Evolutionary conservation across 208 protist species (phyloP).

Genomic region (Kentomonas sorsogonicus): DNA sequence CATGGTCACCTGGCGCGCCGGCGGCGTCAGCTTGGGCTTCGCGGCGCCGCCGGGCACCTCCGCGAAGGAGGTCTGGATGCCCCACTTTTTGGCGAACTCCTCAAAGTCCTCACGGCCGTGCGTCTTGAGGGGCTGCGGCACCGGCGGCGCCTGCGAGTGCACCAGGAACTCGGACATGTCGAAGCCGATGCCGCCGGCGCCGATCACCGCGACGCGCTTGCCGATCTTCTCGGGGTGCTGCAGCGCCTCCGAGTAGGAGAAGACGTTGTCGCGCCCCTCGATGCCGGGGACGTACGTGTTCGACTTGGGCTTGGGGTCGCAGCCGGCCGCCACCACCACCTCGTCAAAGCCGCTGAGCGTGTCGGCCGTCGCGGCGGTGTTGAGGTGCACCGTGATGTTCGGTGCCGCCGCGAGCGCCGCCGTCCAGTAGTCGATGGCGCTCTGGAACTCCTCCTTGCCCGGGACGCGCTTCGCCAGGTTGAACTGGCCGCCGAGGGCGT

Average conservation of each 20-base stretch:
- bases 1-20: slow-evolving; percentile 41
- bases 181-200: slow-evolving; percentile 91
- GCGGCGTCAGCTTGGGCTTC: slow-evolving; percentile 14
- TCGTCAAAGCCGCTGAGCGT: slow-evolving; percentile 42
- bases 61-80: slow-evolving; percentile 27
- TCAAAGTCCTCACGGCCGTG: slow-evolving; percentile 16
- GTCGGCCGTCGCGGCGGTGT: slow-evolving; percentile 17
- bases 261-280: slow-evolving; percentile 58
- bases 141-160: slow-evolving; percentile 5
- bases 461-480: slow-evolving; percentile 75
- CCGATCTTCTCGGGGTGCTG: slow-evolving; percentile 49
- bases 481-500: slow-evolving; percentile 77
- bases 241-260: slow-evolving; percentile 84
- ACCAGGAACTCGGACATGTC: slow-evolving; percentile 86
- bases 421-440: slow-evolving; percentile 74
- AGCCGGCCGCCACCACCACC: slow-evolving; percentile 80
- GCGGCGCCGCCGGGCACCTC: slow-evolving; percentile 40
- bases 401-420: slow-evolving; percentile 18
- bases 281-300: slow-evolving; percentile 40
- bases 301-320: slow-evolving; percentile 50
- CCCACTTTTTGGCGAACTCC: slow-evolving; percentile 68
- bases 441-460: slow-evolving; percentile 85
- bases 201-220: slow-evolving; percentile 80
- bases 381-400: slow-evolving; percentile 30
- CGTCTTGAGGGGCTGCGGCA: slow-evolving; percentile 14